Evolutionary conservation across 2,329 filamentous ascomycete species (phyloP), one percentile per base, ranked within the genome.

Genomic region (Paraconiothyrium brasiliense): DNA sequence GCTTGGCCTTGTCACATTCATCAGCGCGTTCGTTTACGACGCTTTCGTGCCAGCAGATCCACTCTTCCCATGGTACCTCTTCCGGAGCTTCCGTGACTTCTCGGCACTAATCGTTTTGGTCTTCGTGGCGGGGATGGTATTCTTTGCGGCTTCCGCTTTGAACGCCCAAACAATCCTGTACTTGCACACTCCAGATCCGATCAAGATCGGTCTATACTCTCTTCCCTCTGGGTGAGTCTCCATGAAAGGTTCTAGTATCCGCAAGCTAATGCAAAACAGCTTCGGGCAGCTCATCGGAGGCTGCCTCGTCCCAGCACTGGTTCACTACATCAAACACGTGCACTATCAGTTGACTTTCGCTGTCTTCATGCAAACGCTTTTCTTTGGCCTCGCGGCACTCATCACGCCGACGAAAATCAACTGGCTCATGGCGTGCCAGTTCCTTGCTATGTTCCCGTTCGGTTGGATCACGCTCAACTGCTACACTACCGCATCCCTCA

Each of bases 91-190:
- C 27, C 63, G 68, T 9, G 69, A 73, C 35, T 74, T 69, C 58
- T 71, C 71, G n/a, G 63, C 71, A 20, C 69, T 73, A 11, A 60
- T 75, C 20, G 69, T 70, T 10, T 67, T 73, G 41, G 71, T 71
- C 7, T 68, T 70, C 32, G 68, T 75, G 3, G 71, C 69, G 2
- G 71, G 70, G 6, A 72, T 75, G 68, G 69, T 76, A 22, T 74
- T 72, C 63, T 75, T 74, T 54, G 62, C 67, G 2, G 68, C 68
- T 13, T 61, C 67, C 10, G 68, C 66, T 2, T 55, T 70, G 54
- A 68, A 68, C 35, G 66, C 68, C 11, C 66, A 70, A 34, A 67
- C 67, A 8, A 66, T 68, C 4, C 57, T 70, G 10, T 70, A 69
- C 44, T 52, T 69, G 32, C 61, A 65, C 50, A 70, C 68, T 7